A percentile compares a stretch with the other conserved stretches of the same genome.
phyloP scores from a whole-genome alignment of 2,329 filamentous ascomycete genomes.

The Gnomoniopsis smithogilvyi region DNA sequence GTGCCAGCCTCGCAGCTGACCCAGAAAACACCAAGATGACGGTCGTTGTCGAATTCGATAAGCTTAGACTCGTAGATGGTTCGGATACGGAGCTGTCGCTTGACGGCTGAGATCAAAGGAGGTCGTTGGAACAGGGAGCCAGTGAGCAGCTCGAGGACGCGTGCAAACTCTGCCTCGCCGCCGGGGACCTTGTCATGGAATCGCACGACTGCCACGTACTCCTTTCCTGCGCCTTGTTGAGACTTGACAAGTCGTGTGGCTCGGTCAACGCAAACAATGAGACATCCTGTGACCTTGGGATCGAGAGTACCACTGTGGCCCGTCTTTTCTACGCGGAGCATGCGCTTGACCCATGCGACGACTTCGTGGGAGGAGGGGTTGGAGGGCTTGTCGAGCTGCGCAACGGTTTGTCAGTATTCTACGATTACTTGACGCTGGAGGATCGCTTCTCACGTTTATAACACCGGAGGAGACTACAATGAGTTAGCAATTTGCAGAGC shows the following conservation, averaged over 20 bases:
- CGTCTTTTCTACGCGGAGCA: slow-evolving; percentile 91
- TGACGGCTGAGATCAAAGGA: slow-evolving; percentile 95
- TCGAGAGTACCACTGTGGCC: slow-evolving; percentile 98
- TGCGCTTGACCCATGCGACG: slow-evolving; percentile 98
- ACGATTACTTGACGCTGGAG: neutral
- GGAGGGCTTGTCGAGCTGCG: slow-evolving; percentile 74
- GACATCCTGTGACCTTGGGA: slow-evolving; percentile 93
- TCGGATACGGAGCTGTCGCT: slow-evolving; percentile 96
- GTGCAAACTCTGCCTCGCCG: slow-evolving; percentile 87
- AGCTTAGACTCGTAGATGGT: slow-evolving; percentile 98
- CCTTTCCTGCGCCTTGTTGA: slow-evolving; percentile 97
- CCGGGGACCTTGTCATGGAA: slow-evolving; percentile 94
- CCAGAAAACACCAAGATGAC: slow-evolving; percentile 98
- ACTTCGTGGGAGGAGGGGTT: slow-evolving; percentile 99
- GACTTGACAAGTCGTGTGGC: slow-evolving; percentile 98
- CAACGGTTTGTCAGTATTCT: neutral
- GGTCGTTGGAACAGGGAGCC: slow-evolving; percentile 97
- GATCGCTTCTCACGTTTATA: slow-evolving; percentile 69
- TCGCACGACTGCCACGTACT: slow-evolving; percentile 94
- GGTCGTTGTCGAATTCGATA: slow-evolving; percentile 96
- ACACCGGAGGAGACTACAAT: slow-evolving; percentile 79
- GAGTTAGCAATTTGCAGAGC: slow-evolving; percentile 1
- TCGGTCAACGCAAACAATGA: slow-evolving; percentile 94
- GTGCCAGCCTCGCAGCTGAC: slow-evolving; percentile 98
- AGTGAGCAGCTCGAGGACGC: slow-evolving; percentile 91